Evolutionary conservation across 306 rosid species (phyloP), one percentile per base, ranked within the genome.

Genomic region (Ormosia semicastrata): DNA sequence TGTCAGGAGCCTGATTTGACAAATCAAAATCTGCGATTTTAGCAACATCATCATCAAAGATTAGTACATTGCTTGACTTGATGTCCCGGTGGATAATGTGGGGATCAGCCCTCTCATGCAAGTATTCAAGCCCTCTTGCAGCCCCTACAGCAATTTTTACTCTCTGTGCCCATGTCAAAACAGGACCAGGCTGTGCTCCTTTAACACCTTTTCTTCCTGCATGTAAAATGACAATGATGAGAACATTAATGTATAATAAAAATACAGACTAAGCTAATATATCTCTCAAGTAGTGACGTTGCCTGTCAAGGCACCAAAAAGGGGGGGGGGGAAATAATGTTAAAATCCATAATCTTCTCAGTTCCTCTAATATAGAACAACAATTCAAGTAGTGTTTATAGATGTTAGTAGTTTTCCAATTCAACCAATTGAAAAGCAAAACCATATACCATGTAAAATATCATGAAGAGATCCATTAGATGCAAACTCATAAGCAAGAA

Each of bases 391-490:
- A 60, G n/a, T 50, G 32, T 8, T 15, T 70, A 41, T 65, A 29
- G 8, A 50, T 59, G 50, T 34, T 32, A 43, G 15, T 8, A 70
- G 17, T 71, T 69, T 76, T 66, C 40, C 15, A 66, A 77, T 73
- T 78, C 59, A 59, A 58, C 53, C 47, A 65, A 64, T 34, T 68
- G 84, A 78, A 80, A 68, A 39, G 80, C 4, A 67, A 64, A 53
- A 53, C 64, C 62, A 85, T 78, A 73, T 89, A 94, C 98, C 98
- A 39, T 94, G 97, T 81, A 94, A 85, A 87, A 94, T 94, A 87
- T 94, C 98, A 79, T 94, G 98, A 86, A 94, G 98, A 75, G 98
- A 94, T 76, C 98, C 98, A 87, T 91, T 94, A 75, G 97, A 90
- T 54, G 98, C 98, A 84, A 89, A 91, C 91, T 94, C 97, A 43